Conservation (phyloP, 257 asterid species). For the Solanum raphanifolium region DNA sequence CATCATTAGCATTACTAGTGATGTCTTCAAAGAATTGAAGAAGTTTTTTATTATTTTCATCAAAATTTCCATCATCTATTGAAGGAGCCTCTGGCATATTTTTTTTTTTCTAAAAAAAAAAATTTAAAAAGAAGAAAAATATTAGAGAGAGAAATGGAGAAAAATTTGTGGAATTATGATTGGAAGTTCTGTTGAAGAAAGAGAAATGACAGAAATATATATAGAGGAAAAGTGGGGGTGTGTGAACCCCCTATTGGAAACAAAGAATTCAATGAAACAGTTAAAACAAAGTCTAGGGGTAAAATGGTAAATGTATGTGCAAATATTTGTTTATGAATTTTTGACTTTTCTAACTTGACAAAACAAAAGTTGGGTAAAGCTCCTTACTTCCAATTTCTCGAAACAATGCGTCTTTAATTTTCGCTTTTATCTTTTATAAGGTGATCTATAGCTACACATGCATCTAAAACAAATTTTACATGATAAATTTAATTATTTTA, state of each 20-base stretch:
- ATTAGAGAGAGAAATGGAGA: background rate
- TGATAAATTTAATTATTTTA: background rate
- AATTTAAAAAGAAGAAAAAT: background rate
- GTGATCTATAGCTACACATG: background rate
- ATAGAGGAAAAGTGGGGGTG: background rate
- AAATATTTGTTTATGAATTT: background rate
- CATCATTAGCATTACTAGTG: background rate
- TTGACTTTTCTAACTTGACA: background rate
- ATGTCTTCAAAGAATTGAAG: background rate
- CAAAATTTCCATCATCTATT: background rate
- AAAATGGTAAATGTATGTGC: background rate
- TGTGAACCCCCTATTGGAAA: background rate
- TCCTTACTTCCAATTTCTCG: too few relatives aligned
- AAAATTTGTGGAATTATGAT: background rate
- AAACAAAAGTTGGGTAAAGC: background rate
- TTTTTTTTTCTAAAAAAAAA: background rate
- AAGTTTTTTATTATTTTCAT: background rate
- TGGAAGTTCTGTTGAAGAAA: background rate
- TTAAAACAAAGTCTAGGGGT: background rate
- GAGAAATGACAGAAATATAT: background rate
- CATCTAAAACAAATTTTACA: background rate
- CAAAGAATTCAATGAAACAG: conserved; percentile 1
- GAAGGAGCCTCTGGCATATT: background rate
- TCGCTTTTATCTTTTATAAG: background rate
- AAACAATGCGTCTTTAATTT: background rate